Percentiles rank a stretch among this genome's conserved stretches.
These are phyloP conservation scores for Populus simonii DNA, from an alignment of 345 rosid genomes.

Conservation along the genomic window DNA sequence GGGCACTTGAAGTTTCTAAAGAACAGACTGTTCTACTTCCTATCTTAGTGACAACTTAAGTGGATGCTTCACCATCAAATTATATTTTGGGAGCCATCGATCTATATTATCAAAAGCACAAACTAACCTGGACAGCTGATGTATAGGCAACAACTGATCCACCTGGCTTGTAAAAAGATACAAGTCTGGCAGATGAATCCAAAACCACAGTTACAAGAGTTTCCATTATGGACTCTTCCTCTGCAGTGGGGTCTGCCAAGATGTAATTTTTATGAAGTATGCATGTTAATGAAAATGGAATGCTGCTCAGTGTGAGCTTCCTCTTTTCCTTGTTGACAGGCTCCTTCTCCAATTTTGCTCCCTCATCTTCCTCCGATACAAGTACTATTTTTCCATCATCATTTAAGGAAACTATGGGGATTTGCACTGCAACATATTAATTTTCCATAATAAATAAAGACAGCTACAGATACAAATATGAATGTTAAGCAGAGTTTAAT, in stretches of 20 bases:
- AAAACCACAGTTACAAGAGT: constrained; percentile 66
- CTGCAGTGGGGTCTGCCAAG: constrained; percentile 82
- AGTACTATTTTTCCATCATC: constrained; percentile 74
- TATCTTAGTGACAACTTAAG: not conserved
- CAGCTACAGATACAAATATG: not conserved
- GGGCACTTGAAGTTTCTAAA: not conserved
- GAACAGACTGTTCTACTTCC: not conserved
- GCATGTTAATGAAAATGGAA: constrained; percentile 72
- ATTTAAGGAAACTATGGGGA: constrained; percentile 73
- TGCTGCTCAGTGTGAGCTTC: constrained; percentile 57
- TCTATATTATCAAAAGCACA: not conserved
- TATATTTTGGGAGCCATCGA: not conserved
- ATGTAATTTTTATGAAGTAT: constrained; percentile 73
- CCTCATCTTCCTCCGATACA: constrained; percentile 41
- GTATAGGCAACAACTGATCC: constrained; percentile 67
- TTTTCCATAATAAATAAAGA: constrained; percentile 1
- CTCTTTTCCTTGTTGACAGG: constrained; percentile 72
- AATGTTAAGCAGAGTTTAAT: not conserved
- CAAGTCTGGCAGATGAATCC: constrained; percentile 63
- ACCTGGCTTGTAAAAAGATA: constrained; percentile 81
- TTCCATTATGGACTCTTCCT: constrained; percentile 88
- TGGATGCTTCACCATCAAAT: not conserved
- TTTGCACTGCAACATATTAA: constrained; percentile 57
- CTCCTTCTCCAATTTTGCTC: constrained; percentile 44
- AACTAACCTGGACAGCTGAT: constrained; percentile 61